phyloP scores from a whole-genome alignment of 805 yeast species.

The Saccharomycopsis sp. region DNA sequence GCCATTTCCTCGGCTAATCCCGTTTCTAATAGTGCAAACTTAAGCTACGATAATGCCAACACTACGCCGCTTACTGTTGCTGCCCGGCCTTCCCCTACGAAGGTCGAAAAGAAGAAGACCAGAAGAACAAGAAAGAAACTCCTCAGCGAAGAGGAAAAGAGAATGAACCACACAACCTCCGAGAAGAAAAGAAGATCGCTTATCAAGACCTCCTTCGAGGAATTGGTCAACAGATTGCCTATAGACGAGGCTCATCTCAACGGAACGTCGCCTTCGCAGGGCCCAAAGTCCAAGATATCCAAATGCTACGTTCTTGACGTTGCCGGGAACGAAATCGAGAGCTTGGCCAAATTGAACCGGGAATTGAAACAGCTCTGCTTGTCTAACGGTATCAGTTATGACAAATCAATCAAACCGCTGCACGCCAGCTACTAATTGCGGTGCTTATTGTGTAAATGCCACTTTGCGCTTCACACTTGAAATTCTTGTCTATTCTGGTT shows the following conservation, averaged over 20 bases:
- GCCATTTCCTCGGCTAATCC: too few relatives aligned
- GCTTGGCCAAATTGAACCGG: constrained; percentile 22
- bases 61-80: neutral
- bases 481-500: neutral
- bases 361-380: constrained; percentile 15
- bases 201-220: constrained; percentile 33
- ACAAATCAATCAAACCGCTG: neutral
- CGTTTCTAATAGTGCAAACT: neutral
- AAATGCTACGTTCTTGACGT: constrained; percentile 25
- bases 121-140: constrained; percentile 21
- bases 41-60: neutral
- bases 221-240: constrained; percentile 26
- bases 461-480: neutral
- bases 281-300: constrained; percentile 19
- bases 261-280: constrained; percentile 2
- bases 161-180: constrained; percentile 32
- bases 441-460: neutral
- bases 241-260: constrained; percentile 14
- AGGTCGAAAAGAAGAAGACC: constrained; percentile 7
- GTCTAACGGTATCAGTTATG: neutral
- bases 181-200: constrained; percentile 34
- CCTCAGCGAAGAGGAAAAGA: constrained; percentile 30
- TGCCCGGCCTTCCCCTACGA: neutral
- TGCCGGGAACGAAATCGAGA: constrained; percentile 28
- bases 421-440: neutral